These are phyloP conservation scores for Taphrina confusa DNA, from an alignment of 1,139 yeast species.

Conservation along the genomic window DNA sequence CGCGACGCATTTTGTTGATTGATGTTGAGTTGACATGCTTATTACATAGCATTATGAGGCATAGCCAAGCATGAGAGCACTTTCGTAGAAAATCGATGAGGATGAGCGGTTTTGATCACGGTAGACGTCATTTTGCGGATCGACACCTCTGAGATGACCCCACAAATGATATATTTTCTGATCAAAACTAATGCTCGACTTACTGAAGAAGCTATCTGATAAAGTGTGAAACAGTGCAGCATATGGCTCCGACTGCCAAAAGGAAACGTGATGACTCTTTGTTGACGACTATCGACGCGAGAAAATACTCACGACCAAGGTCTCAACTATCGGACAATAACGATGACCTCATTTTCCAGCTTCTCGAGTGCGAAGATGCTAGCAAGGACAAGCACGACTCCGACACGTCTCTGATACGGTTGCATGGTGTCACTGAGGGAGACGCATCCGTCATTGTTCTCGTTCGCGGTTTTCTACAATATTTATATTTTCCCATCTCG, in stretches of 20 bases:
- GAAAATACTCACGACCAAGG: not conserved
- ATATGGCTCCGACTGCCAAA: not conserved
- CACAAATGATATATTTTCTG: no score
- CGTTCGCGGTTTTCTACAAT: conserved; percentile 20
- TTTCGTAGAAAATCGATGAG: no score
- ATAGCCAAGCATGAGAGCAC: no score
- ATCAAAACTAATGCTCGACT: no score
- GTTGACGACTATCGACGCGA: not conserved
- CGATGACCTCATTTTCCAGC: conserved; percentile 14
- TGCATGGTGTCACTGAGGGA: conserved; percentile 25
- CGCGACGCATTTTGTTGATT: no score
- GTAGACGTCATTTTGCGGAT: no score
- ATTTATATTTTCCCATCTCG: conserved; percentile 25
- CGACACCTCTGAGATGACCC: no score
- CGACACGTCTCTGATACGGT: conserved; percentile 19
- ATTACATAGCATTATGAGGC: no score
- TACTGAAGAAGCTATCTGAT: no score
- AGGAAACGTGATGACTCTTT: conserved; percentile 1
- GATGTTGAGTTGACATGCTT: no score
- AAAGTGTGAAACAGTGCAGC: no score
- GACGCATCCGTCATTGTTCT: conserved; percentile 20
- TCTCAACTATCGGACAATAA: not conserved
- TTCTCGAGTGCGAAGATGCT: conserved; percentile 33
- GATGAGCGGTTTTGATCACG: no score
- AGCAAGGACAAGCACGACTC: conserved; percentile 22